phyloP scores from a whole-genome alignment of 495 filamentous ascomycete species.

The Penicillium arizonense region DNA sequence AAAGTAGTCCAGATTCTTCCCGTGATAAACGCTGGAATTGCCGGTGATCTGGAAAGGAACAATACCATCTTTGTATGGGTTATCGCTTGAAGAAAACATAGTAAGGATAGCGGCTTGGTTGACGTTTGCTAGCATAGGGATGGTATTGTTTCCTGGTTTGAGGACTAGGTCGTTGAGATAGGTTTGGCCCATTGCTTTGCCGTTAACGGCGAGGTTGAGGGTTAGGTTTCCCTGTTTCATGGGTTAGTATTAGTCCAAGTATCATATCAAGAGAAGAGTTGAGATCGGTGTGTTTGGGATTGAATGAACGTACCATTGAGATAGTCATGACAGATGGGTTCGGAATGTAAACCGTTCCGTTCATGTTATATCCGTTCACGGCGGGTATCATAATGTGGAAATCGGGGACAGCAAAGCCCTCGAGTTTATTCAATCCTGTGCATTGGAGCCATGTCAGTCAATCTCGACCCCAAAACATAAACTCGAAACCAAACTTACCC shows the following conservation, averaged over 20 bases:
- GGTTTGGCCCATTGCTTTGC: conserved; percentile 51
- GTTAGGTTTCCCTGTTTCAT: conserved; percentile 60
- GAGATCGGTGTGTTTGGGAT: not conserved
- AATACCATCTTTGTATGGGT: conserved; percentile 51
- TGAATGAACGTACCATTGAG: conserved; percentile 47
- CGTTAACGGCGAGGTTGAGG: conserved; percentile 55
- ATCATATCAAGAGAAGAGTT: not conserved
- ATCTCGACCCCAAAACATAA: not conserved
- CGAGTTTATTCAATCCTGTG: conserved; percentile 57
- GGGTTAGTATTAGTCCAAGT: conserved; percentile 2
- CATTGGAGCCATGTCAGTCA: not conserved
- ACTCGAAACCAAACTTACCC: conserved; percentile 35
- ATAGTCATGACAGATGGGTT: conserved; percentile 68
- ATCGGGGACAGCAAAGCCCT: conserved; percentile 56
- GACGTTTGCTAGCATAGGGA: conserved; percentile 54
- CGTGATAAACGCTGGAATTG: conserved; percentile 56
- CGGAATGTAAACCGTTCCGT: conserved; percentile 62
- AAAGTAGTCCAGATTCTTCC: conserved; percentile 61
- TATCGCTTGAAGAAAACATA: conserved; percentile 28
- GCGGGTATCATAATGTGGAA: conserved; percentile 43
- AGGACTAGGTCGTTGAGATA: conserved; percentile 58
- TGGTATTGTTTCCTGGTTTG: conserved; percentile 57
- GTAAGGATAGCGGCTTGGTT: conserved; percentile 47
- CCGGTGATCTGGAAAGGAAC: conserved; percentile 60
- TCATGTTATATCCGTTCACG: conserved; percentile 58